These are phyloP conservation scores for Vitis rupestris DNA, from an alignment of 164 flowering plant genomes.

Conservation along the genomic window DNA sequence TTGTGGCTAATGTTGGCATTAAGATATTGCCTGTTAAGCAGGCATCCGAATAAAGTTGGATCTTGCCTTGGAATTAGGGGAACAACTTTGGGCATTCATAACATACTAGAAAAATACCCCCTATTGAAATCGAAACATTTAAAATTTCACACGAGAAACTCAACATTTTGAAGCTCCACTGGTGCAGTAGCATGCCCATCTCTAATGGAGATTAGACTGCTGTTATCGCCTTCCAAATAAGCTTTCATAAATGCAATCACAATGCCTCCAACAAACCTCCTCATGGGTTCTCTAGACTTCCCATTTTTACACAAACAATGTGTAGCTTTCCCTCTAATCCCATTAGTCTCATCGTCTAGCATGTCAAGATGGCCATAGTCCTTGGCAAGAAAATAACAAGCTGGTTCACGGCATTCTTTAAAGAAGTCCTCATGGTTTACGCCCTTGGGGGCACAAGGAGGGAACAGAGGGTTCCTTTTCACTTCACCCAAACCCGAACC, in stretches of 20 bases:
- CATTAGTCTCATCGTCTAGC: constrained; percentile 83
- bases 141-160: constrained; percentile 24
- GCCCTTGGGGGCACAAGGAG: constrained; percentile 87
- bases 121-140: no score
- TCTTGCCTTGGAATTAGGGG: no score
- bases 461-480: constrained; percentile 55
- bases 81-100: no score
- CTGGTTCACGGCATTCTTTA: constrained; percentile 56
- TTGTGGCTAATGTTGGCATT: no score
- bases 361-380: constrained; percentile 82
- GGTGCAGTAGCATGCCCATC: constrained; percentile 33
- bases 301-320: constrained; percentile 86
- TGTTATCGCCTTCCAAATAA: constrained; percentile 49
- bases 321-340: constrained; percentile 59
- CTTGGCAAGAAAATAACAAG: constrained; percentile 64
- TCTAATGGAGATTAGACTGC: constrained; percentile 30
- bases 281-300: constrained; percentile 81
- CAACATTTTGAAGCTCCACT: constrained; percentile 40
- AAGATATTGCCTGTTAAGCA: no score
- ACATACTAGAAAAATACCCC: no score
- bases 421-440: constrained; percentile 78
- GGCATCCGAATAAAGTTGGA: no score
- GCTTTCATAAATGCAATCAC: constrained; percentile 71
- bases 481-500: constrained; percentile 79
- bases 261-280: constrained; percentile 70